Evolutionary conservation across 306 rosid species (phyloP).

Genomic region (Glycyrrhiza uralensis): DNA sequence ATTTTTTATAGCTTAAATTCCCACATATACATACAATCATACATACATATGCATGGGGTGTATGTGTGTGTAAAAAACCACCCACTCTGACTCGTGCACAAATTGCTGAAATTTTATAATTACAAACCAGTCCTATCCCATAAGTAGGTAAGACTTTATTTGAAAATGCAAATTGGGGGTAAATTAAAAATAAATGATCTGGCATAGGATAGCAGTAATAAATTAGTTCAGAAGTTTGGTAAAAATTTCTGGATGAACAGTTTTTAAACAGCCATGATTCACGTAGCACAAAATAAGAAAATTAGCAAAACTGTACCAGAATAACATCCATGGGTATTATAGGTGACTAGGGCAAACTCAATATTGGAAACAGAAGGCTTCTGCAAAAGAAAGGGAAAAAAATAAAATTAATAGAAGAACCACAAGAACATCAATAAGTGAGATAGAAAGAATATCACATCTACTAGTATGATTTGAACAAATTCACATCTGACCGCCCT

Average conservation of each 20-base stretch:
- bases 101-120: conserved; percentile 8
- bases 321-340: conserved; percentile 84
- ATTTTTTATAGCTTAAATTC: background rate
- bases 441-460: background rate
- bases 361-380: conserved; percentile 52
- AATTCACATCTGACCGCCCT: background rate
- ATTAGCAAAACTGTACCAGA: conserved; percentile 60
- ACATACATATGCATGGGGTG: no score
- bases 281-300: conserved; percentile 5
- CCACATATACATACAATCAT: no score
- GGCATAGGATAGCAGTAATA: background rate
- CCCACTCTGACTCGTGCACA: no score
- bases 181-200: background rate
- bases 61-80: no score
- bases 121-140: background rate
- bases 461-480: background rate
- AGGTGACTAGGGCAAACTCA: conserved; percentile 77
- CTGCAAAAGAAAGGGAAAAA: conserved; percentile 48
- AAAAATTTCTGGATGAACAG: background rate
- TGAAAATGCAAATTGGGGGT: background rate
- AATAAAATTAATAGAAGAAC: conserved; percentile 4
- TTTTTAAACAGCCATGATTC: conserved; percentile 5
- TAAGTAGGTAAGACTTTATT: background rate
- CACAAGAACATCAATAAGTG: conserved; percentile 19
- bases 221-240: background rate